Base-by-base conservation (phyloP, 163 green algal genomes). In the Scenedesmus sp. region DNA sequence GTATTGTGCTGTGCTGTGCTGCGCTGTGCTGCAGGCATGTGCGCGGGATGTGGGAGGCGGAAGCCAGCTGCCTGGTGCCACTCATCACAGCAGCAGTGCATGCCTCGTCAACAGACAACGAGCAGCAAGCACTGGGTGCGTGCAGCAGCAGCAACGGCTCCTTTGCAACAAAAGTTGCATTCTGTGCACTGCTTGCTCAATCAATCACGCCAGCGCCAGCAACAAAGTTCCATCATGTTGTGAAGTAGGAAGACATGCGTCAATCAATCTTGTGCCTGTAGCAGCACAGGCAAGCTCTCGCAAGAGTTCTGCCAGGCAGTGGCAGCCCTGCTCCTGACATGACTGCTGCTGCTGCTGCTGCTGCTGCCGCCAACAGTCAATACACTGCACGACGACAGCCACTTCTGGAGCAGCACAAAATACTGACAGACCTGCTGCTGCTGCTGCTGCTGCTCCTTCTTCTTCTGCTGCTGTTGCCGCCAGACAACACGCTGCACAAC, bases 41-140 rank as follows among this genome's bases (percentile, higher is more conserved):
- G 16, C 73, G 86, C 56, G 67, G 66, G 8, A 0, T 55, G 10
- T 90, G 86, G 86, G 86, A 90, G 60, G 86, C 67, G 23, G 86
- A 90, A 20, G 67, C 54, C 18, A 57, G 46, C 67, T 73, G 16
- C 57, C n/a, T 70, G 52, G 57, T 79, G 86, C 86, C 86, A 2
- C 26, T 84, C 67, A 55, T 84, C 10, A 18, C 67, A 8, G 20
- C 64, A 9, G 54, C 86, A 12, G 59, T 52, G 6, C 52, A 90
- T 13, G 86, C 86, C 1, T 84, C 67, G 10, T 76, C 67, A 70
- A 90, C 86, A 60, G 86, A 90, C 86, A 84, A 90, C n/a, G 86
- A 90, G 86, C 66, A 84, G 26, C 86, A 90, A 20, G 60, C 66
- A 3, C 57, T 84, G 10, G 86, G 86, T 90, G 59, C 26, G 84